Conservation (phyloP, 2,329 filamentous ascomycete genomes). For the Thelonectria blattea region DNA sequence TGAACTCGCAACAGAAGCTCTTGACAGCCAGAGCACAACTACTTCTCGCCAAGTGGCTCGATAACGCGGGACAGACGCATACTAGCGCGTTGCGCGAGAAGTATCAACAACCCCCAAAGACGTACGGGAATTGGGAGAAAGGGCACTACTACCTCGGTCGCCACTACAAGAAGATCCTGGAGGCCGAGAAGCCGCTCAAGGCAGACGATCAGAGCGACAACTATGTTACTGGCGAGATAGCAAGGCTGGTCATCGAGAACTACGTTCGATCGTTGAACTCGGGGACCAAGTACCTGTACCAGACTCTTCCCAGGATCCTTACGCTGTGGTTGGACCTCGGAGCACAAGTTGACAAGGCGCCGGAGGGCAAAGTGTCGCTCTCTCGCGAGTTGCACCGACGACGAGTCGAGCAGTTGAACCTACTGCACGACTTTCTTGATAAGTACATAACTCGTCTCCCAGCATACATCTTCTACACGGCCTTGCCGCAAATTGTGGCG, state of each 20-base stretch:
- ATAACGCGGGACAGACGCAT: slow-evolving; percentile 91
- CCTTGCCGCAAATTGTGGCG: slow-evolving; percentile 93
- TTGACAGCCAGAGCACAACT: slow-evolving; percentile 82
- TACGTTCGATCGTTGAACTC: slow-evolving; percentile 86
- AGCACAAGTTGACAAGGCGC: slow-evolving; percentile 70
- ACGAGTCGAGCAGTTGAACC: slow-evolving; percentile 69
- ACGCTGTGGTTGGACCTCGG: slow-evolving; percentile 96
- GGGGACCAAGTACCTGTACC: slow-evolving; percentile 94
- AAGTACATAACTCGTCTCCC: slow-evolving; percentile 79
- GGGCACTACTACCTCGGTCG: slow-evolving; percentile 96
- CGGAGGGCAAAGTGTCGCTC: slow-evolving; percentile 60
- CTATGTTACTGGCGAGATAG: slow-evolving; percentile 80
- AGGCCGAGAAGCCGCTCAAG: slow-evolving; percentile 82
- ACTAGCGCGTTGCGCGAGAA: slow-evolving; percentile 78
- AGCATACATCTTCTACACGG: slow-evolving; percentile 79
- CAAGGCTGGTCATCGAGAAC: slow-evolving; percentile 91
- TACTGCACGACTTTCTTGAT: slow-evolving; percentile 75
- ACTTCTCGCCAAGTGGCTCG: slow-evolving; percentile 94
- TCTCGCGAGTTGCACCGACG: slow-evolving; percentile 59
- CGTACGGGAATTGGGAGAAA: slow-evolving; percentile 83
- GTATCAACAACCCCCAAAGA: slow-evolving; percentile 82
- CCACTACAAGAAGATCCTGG: slow-evolving; percentile 95
- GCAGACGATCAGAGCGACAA: slow-evolving; percentile 77
- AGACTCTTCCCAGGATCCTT: slow-evolving; percentile 88
- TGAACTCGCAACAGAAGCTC: slow-evolving; percentile 60